Percentiles rank a stretch among this genome's conserved stretches.
Evolutionary conservation across 352 stramenopile species (phyloP).

Genomic region (Globisporangium lucens): DNA sequence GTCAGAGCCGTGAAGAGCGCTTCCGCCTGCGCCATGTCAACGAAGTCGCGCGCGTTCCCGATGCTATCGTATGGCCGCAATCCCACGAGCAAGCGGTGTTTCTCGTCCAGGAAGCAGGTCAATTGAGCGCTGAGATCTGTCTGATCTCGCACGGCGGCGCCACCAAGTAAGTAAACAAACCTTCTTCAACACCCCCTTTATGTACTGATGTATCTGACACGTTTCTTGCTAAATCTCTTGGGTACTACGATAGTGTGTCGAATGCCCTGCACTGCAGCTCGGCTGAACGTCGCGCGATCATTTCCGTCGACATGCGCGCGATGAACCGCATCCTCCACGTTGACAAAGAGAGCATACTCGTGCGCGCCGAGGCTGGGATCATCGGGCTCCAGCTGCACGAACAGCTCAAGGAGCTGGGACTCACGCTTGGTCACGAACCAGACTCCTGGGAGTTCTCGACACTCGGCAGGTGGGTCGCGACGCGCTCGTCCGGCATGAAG

Average conservation of each 20-base stretch:
- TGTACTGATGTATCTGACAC: too few species aligned
- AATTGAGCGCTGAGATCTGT: too few species aligned
- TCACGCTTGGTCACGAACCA: conserved; percentile 90
- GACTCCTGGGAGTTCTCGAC: conserved; percentile 94
- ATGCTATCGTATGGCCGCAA: too few species aligned
- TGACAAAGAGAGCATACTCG: conserved; percentile 85
- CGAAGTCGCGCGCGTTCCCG: too few species aligned
- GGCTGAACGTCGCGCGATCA: conserved; percentile 84
- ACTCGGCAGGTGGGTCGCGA: conserved; percentile 91
- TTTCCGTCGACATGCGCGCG: conserved; percentile 92
- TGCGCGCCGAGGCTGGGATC: conserved; percentile 88
- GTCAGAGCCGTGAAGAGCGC: too few species aligned
- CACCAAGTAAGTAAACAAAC: too few species aligned
- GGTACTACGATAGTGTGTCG: conserved; percentile 13
- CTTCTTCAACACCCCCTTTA: too few species aligned
- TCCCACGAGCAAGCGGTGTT: too few species aligned
- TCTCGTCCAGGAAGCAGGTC: too few species aligned
- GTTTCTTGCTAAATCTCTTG: too few species aligned
- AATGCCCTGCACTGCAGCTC: conserved; percentile 58
- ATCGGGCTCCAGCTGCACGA: conserved; percentile 89
- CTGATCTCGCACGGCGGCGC: too few species aligned
- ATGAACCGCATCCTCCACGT: conserved; percentile 79
- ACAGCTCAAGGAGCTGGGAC: conserved; percentile 71
- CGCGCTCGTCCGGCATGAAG: conserved; percentile 93
- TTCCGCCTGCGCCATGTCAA: too few species aligned